Conservation (phyloP, 2,329 filamentous ascomycete species). For the Trichoderma sp. region DNA sequence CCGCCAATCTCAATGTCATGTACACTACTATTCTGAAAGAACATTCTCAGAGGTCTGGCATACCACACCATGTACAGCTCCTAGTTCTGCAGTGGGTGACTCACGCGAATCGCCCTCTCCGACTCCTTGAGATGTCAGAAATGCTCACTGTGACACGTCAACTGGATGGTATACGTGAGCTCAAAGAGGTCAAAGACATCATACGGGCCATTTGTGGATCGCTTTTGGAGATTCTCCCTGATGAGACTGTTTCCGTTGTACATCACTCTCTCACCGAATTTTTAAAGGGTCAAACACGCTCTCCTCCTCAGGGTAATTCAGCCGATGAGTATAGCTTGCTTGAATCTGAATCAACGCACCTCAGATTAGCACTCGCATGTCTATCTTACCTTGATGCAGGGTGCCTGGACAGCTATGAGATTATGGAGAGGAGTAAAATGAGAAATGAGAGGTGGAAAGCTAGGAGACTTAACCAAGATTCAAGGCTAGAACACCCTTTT, state of each 20-base stretch:
- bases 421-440: not conserved
- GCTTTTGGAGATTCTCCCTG: slow-evolving; percentile 43
- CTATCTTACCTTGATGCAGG: slow-evolving; percentile 20
- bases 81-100: slow-evolving; percentile 42
- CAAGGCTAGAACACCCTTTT: slow-evolving; percentile 28
- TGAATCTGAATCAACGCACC: slow-evolving; percentile 24
- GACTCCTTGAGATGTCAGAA: slow-evolving; percentile 42
- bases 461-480: not conserved
- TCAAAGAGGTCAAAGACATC: slow-evolving; percentile 32
- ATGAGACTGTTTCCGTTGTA: slow-evolving; percentile 44
- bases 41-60: slow-evolving; percentile 34
- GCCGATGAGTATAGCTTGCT: slow-evolving; percentile 22
- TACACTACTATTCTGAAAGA: slow-evolving; percentile 40
- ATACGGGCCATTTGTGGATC: slow-evolving; percentile 41
- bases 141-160: slow-evolving; percentile 25
- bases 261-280: slow-evolving; percentile 51
- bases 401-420: slow-evolving; percentile 18
- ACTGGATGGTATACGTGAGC: not conserved
- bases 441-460: not conserved
- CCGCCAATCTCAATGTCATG: slow-evolving; percentile 38
- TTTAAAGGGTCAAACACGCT: slow-evolving; percentile 29
- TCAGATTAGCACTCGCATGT: slow-evolving; percentile 24
- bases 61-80: slow-evolving; percentile 35
- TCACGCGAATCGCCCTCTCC: slow-evolving; percentile 40
- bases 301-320: not conserved